These are phyloP conservation scores for Pleodorina starrii DNA, from an alignment of 139 green algal species.

Conservation along the genomic window DNA sequence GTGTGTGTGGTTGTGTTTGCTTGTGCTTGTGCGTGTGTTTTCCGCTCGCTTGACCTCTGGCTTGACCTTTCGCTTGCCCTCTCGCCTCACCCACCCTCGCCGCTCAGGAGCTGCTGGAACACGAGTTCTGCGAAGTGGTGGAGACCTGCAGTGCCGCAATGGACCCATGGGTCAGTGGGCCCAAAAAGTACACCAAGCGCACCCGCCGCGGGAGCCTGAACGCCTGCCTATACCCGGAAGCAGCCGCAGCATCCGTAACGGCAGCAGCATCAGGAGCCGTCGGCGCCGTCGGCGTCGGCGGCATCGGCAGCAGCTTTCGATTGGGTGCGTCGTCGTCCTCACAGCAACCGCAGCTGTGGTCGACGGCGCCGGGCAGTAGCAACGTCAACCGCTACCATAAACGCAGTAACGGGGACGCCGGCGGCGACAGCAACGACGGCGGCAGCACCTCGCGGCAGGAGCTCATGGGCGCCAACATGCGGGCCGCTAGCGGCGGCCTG, in stretches of 20 bases:
- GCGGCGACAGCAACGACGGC: background rate
- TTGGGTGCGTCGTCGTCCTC: background rate
- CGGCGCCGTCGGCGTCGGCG: too few species aligned
- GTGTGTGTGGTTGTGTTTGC: too few species aligned
- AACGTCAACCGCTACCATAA: background rate
- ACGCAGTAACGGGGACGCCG: background rate
- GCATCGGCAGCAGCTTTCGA: too few species aligned
- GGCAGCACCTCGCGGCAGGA: too few species aligned
- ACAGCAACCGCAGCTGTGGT: background rate
- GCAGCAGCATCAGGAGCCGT: too few species aligned
- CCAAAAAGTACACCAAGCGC: background rate
- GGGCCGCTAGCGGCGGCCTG: background rate
- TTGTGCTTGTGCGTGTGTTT: too few species aligned
- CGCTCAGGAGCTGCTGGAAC: constrained; percentile 19
- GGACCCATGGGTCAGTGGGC: background rate
- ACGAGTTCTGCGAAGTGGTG: constrained; percentile 28
- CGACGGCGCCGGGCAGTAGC: background rate
- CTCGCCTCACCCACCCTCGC: too few species aligned
- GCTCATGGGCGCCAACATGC: background rate
- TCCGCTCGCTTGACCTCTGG: too few species aligned
- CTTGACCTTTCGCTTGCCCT: too few species aligned
- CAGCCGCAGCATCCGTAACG: background rate
- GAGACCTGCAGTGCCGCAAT: background rate
- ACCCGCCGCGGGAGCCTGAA: constrained; percentile 7
- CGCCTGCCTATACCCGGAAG: background rate